Evolutionary conservation across 1,284 basidiomycete species (phyloP).

Genomic region (Marasmius fiardii): DNA sequence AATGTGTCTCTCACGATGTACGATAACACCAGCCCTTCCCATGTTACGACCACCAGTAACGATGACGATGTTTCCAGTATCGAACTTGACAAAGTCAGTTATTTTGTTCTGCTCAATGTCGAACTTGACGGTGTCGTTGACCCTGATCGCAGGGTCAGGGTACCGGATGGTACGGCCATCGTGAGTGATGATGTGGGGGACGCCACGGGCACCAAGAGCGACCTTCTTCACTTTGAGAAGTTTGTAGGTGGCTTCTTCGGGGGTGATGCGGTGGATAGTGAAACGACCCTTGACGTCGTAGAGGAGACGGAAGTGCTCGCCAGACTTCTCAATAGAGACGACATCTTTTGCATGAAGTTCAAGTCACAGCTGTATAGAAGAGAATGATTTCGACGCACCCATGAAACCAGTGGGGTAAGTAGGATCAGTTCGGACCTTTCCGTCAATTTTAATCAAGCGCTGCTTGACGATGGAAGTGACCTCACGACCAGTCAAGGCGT

Average conservation of each 20-base stretch:
- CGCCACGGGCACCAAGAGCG: constrained; percentile 90
- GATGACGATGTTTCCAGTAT: constrained; percentile 97
- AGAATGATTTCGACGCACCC: constrained; percentile 55
- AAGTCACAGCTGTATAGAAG: background rate
- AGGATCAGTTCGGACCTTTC: constrained; percentile 97
- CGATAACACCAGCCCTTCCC: constrained; percentile 96
- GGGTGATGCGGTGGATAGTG: constrained; percentile 98
- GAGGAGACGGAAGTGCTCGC: constrained; percentile 98
- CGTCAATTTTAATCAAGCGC: constrained; percentile 97
- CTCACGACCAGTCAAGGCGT: constrained; percentile 95
- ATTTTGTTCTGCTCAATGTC: constrained; percentile 97
- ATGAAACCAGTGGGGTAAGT: constrained; percentile 98
- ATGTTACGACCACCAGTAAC: constrained; percentile 99
- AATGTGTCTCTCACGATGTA: constrained; percentile 94
- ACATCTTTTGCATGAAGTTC: constrained; percentile 61
- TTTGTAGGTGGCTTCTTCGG: constrained; percentile 98
- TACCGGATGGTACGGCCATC: constrained; percentile 99
- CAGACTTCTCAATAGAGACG: constrained; percentile 96
- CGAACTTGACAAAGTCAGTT: constrained; percentile 92
- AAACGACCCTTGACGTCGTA: constrained; percentile 99
- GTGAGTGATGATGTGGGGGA: constrained; percentile 97
- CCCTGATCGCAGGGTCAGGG: constrained; percentile 94
- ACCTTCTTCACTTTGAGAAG: constrained; percentile 95
- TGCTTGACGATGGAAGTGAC: constrained; percentile 95
- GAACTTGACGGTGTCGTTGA: constrained; percentile 98